Base-by-base conservation (phyloP, 2,329 filamentous ascomycete genomes). In the Sporothrix pseudoabietina region DNA sequence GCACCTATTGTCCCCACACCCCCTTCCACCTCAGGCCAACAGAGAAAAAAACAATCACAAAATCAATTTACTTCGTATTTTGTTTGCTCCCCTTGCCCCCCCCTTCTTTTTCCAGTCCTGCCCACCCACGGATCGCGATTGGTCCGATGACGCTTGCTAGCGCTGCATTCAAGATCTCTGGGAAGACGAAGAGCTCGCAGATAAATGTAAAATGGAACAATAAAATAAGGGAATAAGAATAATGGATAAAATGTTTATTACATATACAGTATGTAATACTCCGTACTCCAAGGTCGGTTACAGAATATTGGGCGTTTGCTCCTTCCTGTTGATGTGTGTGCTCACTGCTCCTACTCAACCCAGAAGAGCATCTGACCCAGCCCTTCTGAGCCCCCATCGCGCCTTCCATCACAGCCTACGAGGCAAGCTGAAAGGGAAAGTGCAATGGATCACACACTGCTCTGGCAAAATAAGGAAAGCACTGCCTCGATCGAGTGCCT, bases 151-250 rank as follows among this genome's bases (percentile, higher is more conserved):
- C 69, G 69, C 69, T 61, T 52, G 22, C 55, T 61, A 63, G 41
- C 55, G 69, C 69, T 61, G 54, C 69, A 71, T 61, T 61, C 49
- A 35, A 71, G 69, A 71, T 61, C 55, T 71, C 7, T 61, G 54
- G 52, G 41, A 47, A 26, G 3, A 44, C 7, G 8, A 39, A n/a
- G 7, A 22, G 30, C 8, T 9, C 8, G 14, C 16, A 14, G n/a
- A n/a, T 3, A 8, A 35, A 35, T 35, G 26, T 12, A 44, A 44
- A 44, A 26, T 26, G 6, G n/a, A 12, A 49, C 0, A 47, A 32
- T 47, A 9, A 16, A 32, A 7, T 39, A 16, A 39, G 1, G 4
- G 3, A 16, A 22, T n/a, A 61, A 59, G 32, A 16, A 4, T 22
- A 14, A 32, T 57, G 26, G n/a, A 61, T 39, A 35, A 61, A 61